A percentile compares a stretch with the other conserved stretches of the same genome.
phyloP scores from a whole-genome alignment of 2,329 filamentous ascomycete species.

The Torrubiella hemipterigena region DNA sequence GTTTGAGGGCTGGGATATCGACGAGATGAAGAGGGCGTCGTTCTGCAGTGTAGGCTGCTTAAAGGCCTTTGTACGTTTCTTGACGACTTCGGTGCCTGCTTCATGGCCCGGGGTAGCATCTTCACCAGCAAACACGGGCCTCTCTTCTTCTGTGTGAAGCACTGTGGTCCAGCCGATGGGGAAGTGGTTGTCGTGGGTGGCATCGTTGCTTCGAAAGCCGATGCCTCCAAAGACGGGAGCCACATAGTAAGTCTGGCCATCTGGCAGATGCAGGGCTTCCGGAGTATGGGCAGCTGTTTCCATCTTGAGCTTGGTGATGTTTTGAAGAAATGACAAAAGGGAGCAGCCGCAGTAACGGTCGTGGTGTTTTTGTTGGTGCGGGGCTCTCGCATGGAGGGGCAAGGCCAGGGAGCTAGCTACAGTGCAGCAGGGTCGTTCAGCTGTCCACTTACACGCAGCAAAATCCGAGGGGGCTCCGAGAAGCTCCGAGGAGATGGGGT shows the following conservation, averaged over 20 bases:
- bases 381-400: too few relatives aligned
- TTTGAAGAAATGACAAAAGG: too few relatives aligned
- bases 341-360: too few relatives aligned
- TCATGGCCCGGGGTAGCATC: background rate
- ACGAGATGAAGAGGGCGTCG: constrained; percentile 84
- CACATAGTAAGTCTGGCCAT: constrained; percentile 74
- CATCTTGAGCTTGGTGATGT: too few relatives aligned
- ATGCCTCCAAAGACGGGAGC: constrained; percentile 83
- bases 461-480: too few relatives aligned
- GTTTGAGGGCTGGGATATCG: constrained; percentile 72
- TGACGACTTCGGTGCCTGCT: constrained; percentile 7
- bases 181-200: constrained; percentile 57
- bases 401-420: too few relatives aligned
- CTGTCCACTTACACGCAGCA: too few relatives aligned
- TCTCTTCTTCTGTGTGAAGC: constrained; percentile 53
- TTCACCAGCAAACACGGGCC: constrained; percentile 2
- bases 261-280: constrained; percentile 59
- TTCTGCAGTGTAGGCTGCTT: constrained; percentile 60
- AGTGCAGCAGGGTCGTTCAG: too few relatives aligned
- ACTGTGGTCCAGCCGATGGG: constrained; percentile 87
- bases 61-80: constrained; percentile 32
- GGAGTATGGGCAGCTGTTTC: constrained; percentile 25
- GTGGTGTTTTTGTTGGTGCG: too few relatives aligned
- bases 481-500: too few relatives aligned
- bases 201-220: constrained; percentile 74